These are phyloP conservation scores for Streptanthus diversifolius DNA, from an alignment of 345 rosid species.

Conservation along the genomic window DNA sequence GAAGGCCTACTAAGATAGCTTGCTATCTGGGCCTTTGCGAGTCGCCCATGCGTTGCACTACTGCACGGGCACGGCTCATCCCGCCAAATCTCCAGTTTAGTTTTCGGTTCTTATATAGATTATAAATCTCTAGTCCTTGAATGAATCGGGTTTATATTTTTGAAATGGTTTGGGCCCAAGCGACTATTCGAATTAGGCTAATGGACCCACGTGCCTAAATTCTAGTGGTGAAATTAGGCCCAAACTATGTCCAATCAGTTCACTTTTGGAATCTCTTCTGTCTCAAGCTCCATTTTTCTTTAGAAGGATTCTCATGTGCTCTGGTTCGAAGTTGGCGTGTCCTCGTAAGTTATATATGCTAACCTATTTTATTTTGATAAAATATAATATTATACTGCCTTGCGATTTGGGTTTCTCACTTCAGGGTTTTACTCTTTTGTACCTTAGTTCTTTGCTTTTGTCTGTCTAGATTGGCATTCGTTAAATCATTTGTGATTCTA, in stretches of 20 bases:
- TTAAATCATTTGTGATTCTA: neutral
- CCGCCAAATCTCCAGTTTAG: neutral
- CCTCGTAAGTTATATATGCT: neutral
- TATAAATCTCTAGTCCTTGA: too few species aligned
- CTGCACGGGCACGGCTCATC: conserved; percentile 21
- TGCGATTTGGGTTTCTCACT: neutral
- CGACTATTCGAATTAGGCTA: too few species aligned
- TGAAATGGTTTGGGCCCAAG: too few species aligned
- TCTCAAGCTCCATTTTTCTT: too few species aligned
- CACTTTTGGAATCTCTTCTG: too few species aligned
- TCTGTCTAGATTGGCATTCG: neutral
- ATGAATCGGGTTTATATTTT: too few species aligned
- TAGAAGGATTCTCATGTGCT: conserved; percentile 18
- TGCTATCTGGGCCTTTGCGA: neutral
- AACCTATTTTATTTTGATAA: neutral
- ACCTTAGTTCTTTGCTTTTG: neutral
- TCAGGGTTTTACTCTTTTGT: neutral
- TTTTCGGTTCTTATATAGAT: too few species aligned
- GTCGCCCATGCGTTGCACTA: conserved; percentile 28
- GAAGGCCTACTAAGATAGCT: conserved; percentile 13
- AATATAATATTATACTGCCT: neutral
- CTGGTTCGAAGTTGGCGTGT: conserved; percentile 7
- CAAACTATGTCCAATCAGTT: too few species aligned
- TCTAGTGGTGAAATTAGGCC: too few species aligned
- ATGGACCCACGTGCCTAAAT: too few species aligned